Percentiles rank a stretch among this genome's conserved stretches.
These are phyloP conservation scores for Diutina neorugosa DNA, from an alignment of 1,139 yeast species.

Conservation along the genomic window DNA sequence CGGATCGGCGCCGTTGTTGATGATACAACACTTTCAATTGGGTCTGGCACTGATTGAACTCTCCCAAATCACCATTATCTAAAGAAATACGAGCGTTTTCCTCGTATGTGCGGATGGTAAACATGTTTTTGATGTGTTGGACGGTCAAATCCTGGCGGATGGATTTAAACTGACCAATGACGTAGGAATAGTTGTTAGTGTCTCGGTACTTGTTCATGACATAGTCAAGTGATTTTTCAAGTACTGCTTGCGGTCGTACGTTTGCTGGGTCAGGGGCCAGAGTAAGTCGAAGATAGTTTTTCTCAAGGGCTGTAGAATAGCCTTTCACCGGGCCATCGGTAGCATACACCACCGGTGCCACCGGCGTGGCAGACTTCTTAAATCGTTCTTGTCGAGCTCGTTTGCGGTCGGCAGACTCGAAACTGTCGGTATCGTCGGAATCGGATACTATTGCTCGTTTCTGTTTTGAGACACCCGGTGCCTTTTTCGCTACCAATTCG, in stretches of 20 bases:
- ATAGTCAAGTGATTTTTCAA: slow-evolving; percentile 45
- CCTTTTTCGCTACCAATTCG: slow-evolving; percentile 9
- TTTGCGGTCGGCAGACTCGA: slow-evolving; percentile 27
- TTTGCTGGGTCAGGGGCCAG: slow-evolving; percentile 81
- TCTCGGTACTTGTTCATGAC: slow-evolving; percentile 44
- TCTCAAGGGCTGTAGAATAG: slow-evolving; percentile 52
- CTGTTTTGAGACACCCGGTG: no score
- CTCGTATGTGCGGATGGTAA: slow-evolving; percentile 73
- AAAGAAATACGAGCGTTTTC: slow-evolving; percentile 82
- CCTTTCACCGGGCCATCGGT: slow-evolving; percentile 42
- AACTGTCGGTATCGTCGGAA: slow-evolving; percentile 9
- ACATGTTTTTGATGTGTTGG: slow-evolving; percentile 72
- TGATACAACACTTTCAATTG: slow-evolving; percentile 53
- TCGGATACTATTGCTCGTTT: slow-evolving; percentile 6
- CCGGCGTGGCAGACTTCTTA: slow-evolving; percentile 19
- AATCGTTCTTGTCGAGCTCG: slow-evolving; percentile 42
- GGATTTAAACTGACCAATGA: slow-evolving; percentile 84
- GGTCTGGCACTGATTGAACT: slow-evolving; percentile 89
- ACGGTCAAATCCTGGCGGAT: slow-evolving; percentile 89
- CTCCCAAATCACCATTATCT: slow-evolving; percentile 77
- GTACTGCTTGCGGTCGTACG: slow-evolving; percentile 62
- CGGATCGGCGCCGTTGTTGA: slow-evolving; percentile 1
- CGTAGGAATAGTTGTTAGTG: slow-evolving; percentile 52
- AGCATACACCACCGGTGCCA: background rate
- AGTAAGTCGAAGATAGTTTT: slow-evolving; percentile 70